These are phyloP conservation scores for Tylopilus rubrobrunneus DNA, from an alignment of 768 basidiomycete species.

Conservation along the genomic window DNA sequence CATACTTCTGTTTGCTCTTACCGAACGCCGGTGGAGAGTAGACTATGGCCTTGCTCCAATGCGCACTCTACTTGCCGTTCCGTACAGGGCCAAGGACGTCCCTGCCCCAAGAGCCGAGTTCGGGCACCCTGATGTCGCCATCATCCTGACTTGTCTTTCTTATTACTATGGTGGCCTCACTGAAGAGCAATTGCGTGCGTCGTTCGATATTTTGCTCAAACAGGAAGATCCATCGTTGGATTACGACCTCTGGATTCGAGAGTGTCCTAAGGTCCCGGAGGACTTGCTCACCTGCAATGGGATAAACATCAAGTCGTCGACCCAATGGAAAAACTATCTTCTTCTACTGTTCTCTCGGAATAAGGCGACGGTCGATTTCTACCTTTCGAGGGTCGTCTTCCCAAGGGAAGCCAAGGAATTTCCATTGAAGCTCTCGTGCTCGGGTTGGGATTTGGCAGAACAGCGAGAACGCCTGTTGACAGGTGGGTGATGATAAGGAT, in stretches of 20 bases:
- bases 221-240: slow-evolving; percentile 4
- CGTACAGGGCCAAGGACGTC: slow-evolving; percentile 37
- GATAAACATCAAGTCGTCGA: slow-evolving; percentile 23
- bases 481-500: slow-evolving; percentile 1
- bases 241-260: background rate
- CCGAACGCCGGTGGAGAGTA: slow-evolving; percentile 37
- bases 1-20: slow-evolving; percentile 29
- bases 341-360: slow-evolving; percentile 30
- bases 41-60: slow-evolving; percentile 33
- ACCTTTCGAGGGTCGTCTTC: slow-evolving; percentile 35
- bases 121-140: slow-evolving; percentile 35
- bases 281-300: background rate
- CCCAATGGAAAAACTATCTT: slow-evolving; percentile 21
- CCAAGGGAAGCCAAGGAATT: slow-evolving; percentile 39
- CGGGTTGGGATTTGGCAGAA: slow-evolving; percentile 37
- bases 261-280: background rate
- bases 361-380: slow-evolving; percentile 34
- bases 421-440: slow-evolving; percentile 31
- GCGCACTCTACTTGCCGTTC: slow-evolving; percentile 36
- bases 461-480: slow-evolving; percentile 17
- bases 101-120: slow-evolving; percentile 37
- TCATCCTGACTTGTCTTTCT: slow-evolving; percentile 34
- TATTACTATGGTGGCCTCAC: slow-evolving; percentile 37
- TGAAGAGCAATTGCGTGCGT: background rate
- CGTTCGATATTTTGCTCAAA: slow-evolving; percentile 1